Base-by-base conservation (phyloP, 148 eudicot genomes). In the Fallopia convolvulus region DNA sequence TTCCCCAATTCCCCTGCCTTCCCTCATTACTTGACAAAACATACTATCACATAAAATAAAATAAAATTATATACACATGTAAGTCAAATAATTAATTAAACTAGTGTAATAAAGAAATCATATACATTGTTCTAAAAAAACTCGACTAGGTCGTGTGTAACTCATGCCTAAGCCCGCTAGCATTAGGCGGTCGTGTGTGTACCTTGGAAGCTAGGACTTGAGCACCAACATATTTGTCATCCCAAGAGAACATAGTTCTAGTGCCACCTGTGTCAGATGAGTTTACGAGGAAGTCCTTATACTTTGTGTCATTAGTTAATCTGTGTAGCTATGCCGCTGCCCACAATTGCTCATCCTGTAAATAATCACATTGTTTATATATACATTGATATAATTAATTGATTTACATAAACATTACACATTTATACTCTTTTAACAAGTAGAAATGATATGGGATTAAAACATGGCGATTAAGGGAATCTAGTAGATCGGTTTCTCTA, bases 161-260 rank as follows among this genome's bases (percentile, higher is more conserved):
- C 30, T 26, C 30, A 26, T 26, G 30, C 30, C 30, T 26, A 26
- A 1, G 30, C 30, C 30, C 30, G 30, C 30, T 26, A 26, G 30
- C 30, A 26, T 26, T 26, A 26, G 30, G 30, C 30, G 30, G 30
- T 26, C 30, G 30, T 1, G 30, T 1, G 30, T 26, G 1, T 78
- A 85, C 86, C 85, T 82, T 84, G 70, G 88, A 72, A 8, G 70
- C 75, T 20, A 89, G 84, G 48, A 89, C 58, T 76, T 86, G 88
- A 21, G 79, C 89, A 41, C 91, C 91, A n/a, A 82, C 85, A 23
- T 78, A 83, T 40, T 88, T 88, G 77, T 86, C 89, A 65, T 88
- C 91, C 91, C 91, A 88, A 70, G 86, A 84, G 73, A 88, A 88
- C 86, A 76, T 82, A 13, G 75, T 68, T 48, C 88, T 33, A 2